Evolutionary conservation across 495 filamentous ascomycete species (phyloP).

Genomic region (Echria macrotheca): DNA sequence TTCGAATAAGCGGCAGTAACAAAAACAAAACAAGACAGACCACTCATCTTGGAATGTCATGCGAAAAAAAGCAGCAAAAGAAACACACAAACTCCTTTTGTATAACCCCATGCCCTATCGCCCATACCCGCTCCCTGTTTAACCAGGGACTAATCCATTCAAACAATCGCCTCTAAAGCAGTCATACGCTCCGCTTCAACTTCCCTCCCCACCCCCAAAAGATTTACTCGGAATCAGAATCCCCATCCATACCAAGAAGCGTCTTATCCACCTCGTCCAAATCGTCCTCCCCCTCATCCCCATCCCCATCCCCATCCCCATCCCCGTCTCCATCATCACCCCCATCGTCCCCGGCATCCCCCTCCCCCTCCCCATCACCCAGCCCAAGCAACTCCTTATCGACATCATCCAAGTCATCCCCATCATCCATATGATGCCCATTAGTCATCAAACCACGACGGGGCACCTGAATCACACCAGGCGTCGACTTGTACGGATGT

Average conservation of each 20-base stretch:
- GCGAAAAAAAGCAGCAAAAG: too few species aligned
- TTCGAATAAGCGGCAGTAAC: too few species aligned
- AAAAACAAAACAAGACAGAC: too few species aligned
- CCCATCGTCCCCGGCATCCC: conserved; percentile 27
- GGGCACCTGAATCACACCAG: conserved; percentile 12
- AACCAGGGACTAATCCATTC: too few species aligned
- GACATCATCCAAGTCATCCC: conserved; percentile 46
- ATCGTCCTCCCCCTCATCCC: conserved; percentile 47
- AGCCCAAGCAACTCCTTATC: conserved; percentile 46
- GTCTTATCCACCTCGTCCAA: conserved; percentile 51
- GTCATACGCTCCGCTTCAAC: too few species aligned
- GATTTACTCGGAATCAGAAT: conserved; percentile 36
- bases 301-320: conserved; percentile 28
- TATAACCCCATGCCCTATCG: too few species aligned
- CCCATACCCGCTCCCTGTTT: too few species aligned
- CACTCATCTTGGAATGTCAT: too few species aligned
- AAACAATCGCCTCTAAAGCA: too few species aligned
- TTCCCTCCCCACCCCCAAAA: background rate
- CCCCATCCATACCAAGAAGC: conserved; percentile 41
- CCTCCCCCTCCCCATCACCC: conserved; percentile 35
- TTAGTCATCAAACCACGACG: conserved; percentile 26
- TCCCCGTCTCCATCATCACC: conserved; percentile 34
- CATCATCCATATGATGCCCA: conserved; percentile 39
- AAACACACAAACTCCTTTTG: too few species aligned
- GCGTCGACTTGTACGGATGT: conserved; percentile 6